Conservation (phyloP, 768 basidiomycete genomes). For the Auricularia cornea region DNA sequence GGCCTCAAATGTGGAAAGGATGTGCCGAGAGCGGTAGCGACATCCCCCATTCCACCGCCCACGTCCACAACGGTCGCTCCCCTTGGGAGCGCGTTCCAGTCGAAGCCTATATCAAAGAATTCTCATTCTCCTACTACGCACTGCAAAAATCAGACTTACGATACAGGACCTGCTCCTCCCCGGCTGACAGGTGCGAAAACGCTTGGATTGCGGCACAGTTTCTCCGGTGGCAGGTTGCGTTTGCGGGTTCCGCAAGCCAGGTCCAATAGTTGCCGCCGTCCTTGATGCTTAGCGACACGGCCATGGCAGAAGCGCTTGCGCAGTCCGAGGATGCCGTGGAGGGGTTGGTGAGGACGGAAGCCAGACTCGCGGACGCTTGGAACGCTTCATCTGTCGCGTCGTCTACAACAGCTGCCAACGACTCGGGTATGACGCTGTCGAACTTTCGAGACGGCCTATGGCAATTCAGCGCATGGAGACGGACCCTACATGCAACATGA, state of each 20-base stretch:
- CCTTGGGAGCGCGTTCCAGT: conserved; percentile 3
- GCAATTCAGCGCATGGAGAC: too few relatives aligned
- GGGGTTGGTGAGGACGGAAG: conserved; percentile 15
- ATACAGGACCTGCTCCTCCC: too few relatives aligned
- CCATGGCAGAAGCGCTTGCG: conserved; percentile 17
- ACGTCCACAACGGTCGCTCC: conserved; percentile 16
- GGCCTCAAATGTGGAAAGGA: conserved; percentile 8
- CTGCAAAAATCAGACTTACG: not conserved
- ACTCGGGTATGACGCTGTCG: conserved; percentile 14
- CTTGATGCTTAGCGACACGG: conserved; percentile 16
- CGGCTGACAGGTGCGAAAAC: too few relatives aligned
- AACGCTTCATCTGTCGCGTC: conserved; percentile 16
- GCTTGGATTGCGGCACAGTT: too few relatives aligned
- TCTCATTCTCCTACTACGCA: too few relatives aligned
- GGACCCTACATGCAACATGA: too few relatives aligned
- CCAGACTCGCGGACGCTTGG: conserved; percentile 14
- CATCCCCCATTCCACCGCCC: conserved; percentile 15
- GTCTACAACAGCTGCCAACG: conserved; percentile 13
- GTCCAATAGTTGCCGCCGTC: conserved; percentile 19
- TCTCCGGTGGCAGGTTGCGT: too few relatives aligned
- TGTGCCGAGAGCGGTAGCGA: conserved; percentile 6
- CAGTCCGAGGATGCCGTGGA: conserved; percentile 16
- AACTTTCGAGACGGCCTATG: conserved; percentile 13
- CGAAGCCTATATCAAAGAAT: too few relatives aligned
- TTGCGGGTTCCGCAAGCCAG: too few relatives aligned